Percentiles rank a stretch among this genome's conserved stretches.
phyloP scores from a whole-genome alignment of 1,284 basidiomycete species.

The Malassezia restricta region DNA sequence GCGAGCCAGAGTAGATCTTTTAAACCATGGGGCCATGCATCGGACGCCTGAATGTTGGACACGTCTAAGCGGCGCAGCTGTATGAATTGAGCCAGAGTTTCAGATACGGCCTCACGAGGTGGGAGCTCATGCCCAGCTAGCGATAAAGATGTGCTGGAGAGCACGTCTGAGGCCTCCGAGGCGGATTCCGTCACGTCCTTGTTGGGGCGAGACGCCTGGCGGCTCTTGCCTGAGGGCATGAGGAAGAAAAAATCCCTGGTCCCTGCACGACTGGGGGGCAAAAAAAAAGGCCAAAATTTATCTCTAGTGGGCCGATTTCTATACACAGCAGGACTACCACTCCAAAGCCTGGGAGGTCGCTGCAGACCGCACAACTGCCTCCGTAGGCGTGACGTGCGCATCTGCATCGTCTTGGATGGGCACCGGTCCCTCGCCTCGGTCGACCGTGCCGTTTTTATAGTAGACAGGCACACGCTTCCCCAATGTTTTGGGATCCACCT shows the following conservation, averaged over 20 bases:
- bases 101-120: constrained; percentile 18
- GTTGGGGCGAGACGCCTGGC: too few relatives aligned
- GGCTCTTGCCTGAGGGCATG: too few relatives aligned
- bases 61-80: constrained; percentile 33
- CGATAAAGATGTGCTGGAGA: constrained; percentile 21
- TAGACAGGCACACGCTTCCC: constrained; percentile 19
- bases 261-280: too few relatives aligned
- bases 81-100: constrained; percentile 31
- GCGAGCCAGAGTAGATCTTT: constrained; percentile 23
- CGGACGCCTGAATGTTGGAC: constrained; percentile 25
- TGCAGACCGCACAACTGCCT: neutral
- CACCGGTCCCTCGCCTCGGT: constrained; percentile 7
- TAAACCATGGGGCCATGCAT: constrained; percentile 21
- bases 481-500: constrained; percentile 22
- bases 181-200: too few relatives aligned
- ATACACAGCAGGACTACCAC: neutral
- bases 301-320: too few relatives aligned
- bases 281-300: too few relatives aligned
- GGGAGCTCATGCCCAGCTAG: constrained; percentile 30
- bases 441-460: constrained; percentile 13
- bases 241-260: too few relatives aligned
- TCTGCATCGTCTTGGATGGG: neutral
- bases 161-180: neutral
- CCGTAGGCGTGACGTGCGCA: neutral
- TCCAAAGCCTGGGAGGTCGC: neutral